Percentiles rank a stretch among this genome's conserved stretches.
phyloP scores from a whole-genome alignment of 768 basidiomycete genomes.

The Artomyces pyxidatus region DNA sequence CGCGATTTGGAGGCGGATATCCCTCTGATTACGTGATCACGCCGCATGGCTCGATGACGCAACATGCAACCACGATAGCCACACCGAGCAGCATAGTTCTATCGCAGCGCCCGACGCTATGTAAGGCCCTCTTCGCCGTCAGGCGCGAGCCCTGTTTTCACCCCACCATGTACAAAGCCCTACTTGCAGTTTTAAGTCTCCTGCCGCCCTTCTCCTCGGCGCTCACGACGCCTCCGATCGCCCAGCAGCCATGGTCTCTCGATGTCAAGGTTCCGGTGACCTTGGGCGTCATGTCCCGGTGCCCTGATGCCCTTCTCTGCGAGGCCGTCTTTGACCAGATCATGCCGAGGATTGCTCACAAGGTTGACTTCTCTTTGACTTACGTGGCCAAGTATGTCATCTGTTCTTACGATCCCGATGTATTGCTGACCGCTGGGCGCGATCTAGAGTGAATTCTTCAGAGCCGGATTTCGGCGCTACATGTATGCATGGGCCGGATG shows the following conservation, averaged over 20 bases:
- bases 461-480: constrained; percentile 68
- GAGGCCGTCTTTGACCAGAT: constrained; percentile 73
- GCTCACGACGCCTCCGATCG: neutral
- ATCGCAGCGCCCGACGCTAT: too few relatives aligned
- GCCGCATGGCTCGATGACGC: too few relatives aligned
- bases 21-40: too few relatives aligned
- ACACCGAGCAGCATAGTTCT: too few relatives aligned
- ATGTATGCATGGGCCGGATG: constrained; percentile 73
- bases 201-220: neutral
- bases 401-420: neutral
- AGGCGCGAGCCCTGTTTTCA: too few relatives aligned
- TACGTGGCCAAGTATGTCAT: constrained; percentile 69
- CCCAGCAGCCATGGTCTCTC: constrained; percentile 6
- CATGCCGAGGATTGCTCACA: constrained; percentile 48
- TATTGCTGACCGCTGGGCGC: neutral
- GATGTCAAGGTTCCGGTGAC: constrained; percentile 40
- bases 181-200: too few relatives aligned
- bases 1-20: too few relatives aligned
- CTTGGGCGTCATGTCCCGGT: constrained; percentile 59
- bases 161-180: too few relatives aligned
- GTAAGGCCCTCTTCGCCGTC: too few relatives aligned
- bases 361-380: constrained; percentile 59
- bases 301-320: constrained; percentile 80
- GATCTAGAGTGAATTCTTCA: constrained; percentile 47
- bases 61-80: too few relatives aligned